Conservation (phyloP, 345 rosid genomes). For the Eucalyptus globulus region DNA sequence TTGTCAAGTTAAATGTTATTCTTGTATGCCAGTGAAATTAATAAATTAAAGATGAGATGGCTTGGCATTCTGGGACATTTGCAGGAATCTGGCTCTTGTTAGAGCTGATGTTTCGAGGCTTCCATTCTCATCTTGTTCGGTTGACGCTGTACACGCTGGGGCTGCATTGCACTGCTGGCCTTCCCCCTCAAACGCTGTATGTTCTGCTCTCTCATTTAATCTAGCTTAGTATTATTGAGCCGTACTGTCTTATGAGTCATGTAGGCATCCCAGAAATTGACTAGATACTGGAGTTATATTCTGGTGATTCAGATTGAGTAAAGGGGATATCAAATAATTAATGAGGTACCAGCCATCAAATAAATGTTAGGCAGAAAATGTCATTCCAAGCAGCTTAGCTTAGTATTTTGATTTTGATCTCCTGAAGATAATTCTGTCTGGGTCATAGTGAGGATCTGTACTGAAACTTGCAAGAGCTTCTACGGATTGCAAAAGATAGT, state of each 20-base stretch:
- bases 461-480: background rate
- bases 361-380: background rate
- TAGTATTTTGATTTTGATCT: background rate
- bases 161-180: constrained; percentile 98
- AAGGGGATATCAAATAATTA: background rate
- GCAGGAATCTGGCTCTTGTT: constrained; percentile 79
- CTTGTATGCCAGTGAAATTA: background rate
- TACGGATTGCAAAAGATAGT: background rate
- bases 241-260: background rate
- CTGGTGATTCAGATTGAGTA: background rate
- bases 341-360: background rate
- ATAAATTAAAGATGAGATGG: background rate
- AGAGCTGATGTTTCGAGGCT: constrained; percentile 91
- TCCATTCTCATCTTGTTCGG: constrained; percentile 68
- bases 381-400: background rate
- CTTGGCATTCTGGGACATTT: background rate
- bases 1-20: background rate
- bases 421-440: background rate
- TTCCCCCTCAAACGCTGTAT: constrained; percentile 84
- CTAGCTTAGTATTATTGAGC: background rate
- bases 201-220: background rate
- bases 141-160: constrained; percentile 95
- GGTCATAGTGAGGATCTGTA: background rate
- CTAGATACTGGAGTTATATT: background rate
- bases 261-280: background rate